Evolutionary conservation across 441 rosid species (phyloP), one percentile per base, ranked within the genome.

Genomic region (Biscutella laevigata): DNA sequence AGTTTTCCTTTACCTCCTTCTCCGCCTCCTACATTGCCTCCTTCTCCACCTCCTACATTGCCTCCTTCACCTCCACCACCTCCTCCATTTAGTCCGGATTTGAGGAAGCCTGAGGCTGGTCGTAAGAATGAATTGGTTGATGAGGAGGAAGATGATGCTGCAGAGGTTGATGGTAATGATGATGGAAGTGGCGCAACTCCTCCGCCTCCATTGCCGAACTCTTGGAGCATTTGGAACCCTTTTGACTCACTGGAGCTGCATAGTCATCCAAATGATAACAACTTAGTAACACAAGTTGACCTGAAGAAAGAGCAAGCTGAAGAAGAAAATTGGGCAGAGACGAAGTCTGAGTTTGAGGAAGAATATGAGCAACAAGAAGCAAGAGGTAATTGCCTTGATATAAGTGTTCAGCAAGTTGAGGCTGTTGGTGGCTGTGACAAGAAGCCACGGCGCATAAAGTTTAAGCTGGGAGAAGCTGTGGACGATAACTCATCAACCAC

Each of bases 311-410:
- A 55, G 32, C 71, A 65, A 7, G 62, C 43, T 39, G 83, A 82
- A 34, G 92, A 81, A 57, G 96, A 84, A 39, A 48, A 65, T 16
- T 81, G 88, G 92, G 86, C 72, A 2, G 98, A 90, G 71, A 77
- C 86, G 7, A 81, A 60, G 69, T 52, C 77, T 7, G 83, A 83
- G 36, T 83, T 87, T 64, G 90, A 82, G 69, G 92, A 79, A 46
- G 95, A 75, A 40, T 73, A 67, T 37, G 57, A 27, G 16, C 77
- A 60, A 67, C 83, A 69, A 26, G 75, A 71, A 62, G 33, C 26
- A 41, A 53, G 12, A 6, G 16, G 47, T 42, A 33, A 9, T 21
- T 62, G 40, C 40, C 46, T 56, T 57, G 53, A 19, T 41, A 21
- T 57, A 16, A 43, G 70, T 42, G 43, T 51, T 43, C 55, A 36